Base-by-base conservation (phyloP, 371 early-diverging fungal species). In the Lichtheimia ramosa region DNA sequence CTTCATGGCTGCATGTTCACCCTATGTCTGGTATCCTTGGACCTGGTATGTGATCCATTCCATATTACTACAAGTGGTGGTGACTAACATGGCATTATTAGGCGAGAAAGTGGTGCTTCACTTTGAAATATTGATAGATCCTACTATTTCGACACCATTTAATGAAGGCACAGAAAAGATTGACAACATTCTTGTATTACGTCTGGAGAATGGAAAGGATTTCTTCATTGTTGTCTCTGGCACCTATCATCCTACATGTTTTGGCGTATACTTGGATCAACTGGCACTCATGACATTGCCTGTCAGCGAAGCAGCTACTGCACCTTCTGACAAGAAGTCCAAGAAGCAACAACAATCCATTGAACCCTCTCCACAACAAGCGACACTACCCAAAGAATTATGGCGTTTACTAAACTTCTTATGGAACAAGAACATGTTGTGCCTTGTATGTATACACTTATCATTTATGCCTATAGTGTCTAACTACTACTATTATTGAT, bases 351-450 rank as follows among this genome's bases (percentile, higher is more conserved):
- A 34, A 34, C 46, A 46, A 21, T 3, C 54, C 5, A 15, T 10
- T 2, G 56, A 55, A 21, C 18, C 43, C 6, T 25, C 25, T 12
- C 13, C 15, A n/a, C 69, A 69, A 16, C 87, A 89, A 53, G 77
- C 83, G n/a, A 89, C 87, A 61, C 69, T 93, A 40, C 96, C 96
- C 27, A 80, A 81, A 50, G 90, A 92, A 55, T 59, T 95, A 41
- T 93, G 92, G 92, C 77, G 87, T 34, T 61, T 95, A 43, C 77
- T 90, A 16, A 93, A 91, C 58, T 93, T 92, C 66, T 66, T 95
- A 18, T 88, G 86, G 73, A 74, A 74, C 48, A 41, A 72, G 41
- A 74, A 62, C 27, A 74, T 70, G 69, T 58, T 77, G 20, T 49
- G 48, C 4, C 62, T 74, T 50, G 78, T 72, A 72, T 61, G 56